Evolutionary conservation across 2,329 filamentous ascomycete genomes (phyloP).

Genomic region (Diplodia seriata): DNA sequence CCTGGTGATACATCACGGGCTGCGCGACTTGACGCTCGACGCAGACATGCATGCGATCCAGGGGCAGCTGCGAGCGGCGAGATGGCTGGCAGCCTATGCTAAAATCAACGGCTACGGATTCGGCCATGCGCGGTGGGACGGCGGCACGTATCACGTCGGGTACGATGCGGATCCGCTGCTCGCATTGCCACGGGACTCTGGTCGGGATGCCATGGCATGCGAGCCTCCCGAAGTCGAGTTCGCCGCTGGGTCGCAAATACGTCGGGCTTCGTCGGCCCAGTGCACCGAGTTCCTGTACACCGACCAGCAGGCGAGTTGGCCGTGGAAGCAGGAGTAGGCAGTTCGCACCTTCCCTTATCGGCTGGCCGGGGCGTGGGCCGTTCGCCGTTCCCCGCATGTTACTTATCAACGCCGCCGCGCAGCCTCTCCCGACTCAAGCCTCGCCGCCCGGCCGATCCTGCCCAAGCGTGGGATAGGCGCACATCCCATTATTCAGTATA

Average conservation of each 20-base stretch:
- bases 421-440: neutral
- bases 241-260: neutral
- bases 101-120: neutral
- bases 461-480: constrained; percentile 3
- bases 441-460: constrained; percentile 3
- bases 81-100: constrained; percentile 1
- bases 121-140: neutral
- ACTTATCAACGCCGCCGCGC: neutral
- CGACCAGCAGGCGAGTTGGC: too few relatives aligned
- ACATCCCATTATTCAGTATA: neutral
- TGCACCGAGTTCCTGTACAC: too few relatives aligned
- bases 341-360: constrained; percentile 6
- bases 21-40: neutral
- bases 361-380: neutral
- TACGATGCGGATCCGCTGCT: neutral
- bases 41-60: too few relatives aligned
- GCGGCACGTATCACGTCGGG: neutral
- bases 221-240: neutral
- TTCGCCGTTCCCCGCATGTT: constrained; percentile 5
- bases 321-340: too few relatives aligned
- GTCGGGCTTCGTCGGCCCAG: too few relatives aligned
- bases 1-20: neutral
- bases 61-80: neutral
- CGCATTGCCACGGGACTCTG: too few relatives aligned
- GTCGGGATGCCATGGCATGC: too few relatives aligned